Evolutionary conservation across 352 stramenopile genomes (phyloP).

Genomic region (Halophytophthora batemanensis): DNA sequence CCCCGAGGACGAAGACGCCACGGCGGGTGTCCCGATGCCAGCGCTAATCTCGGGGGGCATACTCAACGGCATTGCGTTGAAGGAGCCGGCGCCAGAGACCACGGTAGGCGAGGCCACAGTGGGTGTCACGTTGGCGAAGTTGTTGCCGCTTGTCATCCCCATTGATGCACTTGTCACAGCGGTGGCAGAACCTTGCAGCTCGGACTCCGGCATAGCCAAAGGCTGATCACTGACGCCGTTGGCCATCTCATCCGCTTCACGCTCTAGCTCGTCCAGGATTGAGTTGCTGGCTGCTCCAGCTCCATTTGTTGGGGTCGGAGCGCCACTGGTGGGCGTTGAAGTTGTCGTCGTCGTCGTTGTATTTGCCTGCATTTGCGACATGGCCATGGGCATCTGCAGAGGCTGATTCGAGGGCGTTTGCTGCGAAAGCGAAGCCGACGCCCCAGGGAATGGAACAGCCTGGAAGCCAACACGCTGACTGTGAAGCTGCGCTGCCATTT

Average conservation of each 20-base stretch:
- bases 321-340: conserved; percentile 11
- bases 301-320: conserved; percentile 15
- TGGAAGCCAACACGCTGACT: conserved; percentile 63
- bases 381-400: conserved; percentile 54
- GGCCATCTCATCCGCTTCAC: conserved; percentile 85
- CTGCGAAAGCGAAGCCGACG: conserved; percentile 31
- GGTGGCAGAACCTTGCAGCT: conserved; percentile 52
- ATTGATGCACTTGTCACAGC: conserved; percentile 17
- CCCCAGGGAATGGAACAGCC: conserved; percentile 52
- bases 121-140: conserved; percentile 24
- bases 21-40: conserved; percentile 20
- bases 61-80: conserved; percentile 58
- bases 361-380: conserved; percentile 36
- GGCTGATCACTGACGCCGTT: conserved; percentile 79
- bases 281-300: conserved; percentile 41
- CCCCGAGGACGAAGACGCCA: conserved; percentile 33
- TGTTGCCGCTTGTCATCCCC: conserved; percentile 25
- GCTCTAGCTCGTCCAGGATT: conserved; percentile 85
- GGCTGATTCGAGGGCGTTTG: conserved; percentile 34
- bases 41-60: conserved; percentile 73
- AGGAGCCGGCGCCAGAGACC: conserved; percentile 22
- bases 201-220: conserved; percentile 78
- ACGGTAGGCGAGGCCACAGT: conserved; percentile 17
- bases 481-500: conserved; percentile 73
- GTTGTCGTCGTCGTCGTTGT: conserved; percentile 15